These are phyloP conservation scores for Corylus avellana DNA, from an alignment of 306 rosid species.

Conservation along the genomic window DNA sequence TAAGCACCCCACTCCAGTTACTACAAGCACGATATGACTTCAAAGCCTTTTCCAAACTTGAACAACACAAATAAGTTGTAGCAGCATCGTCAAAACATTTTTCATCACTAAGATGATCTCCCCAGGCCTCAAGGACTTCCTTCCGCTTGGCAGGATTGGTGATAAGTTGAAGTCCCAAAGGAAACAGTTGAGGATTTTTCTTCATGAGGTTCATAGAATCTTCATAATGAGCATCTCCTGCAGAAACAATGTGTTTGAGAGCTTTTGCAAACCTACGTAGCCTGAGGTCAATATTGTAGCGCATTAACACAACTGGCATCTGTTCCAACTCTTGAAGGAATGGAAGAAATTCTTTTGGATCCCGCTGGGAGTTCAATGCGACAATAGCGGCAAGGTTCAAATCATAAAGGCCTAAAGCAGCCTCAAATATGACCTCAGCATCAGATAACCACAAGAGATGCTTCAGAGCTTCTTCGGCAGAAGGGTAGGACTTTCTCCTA, in stretches of 20 bases:
- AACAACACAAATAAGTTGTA: slow-evolving; percentile 73
- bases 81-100: slow-evolving; percentile 89
- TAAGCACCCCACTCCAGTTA: slow-evolving; percentile 87
- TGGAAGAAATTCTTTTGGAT: slow-evolving; percentile 96
- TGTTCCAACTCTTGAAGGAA: slow-evolving; percentile 80
- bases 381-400: slow-evolving; percentile 92
- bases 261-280: slow-evolving; percentile 86
- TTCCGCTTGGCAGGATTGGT: slow-evolving; percentile 63
- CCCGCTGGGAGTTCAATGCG: slow-evolving; percentile 93
- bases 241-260: slow-evolving; percentile 80
- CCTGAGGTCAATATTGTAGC: slow-evolving; percentile 87
- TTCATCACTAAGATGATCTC: slow-evolving; percentile 74
- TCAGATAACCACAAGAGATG: slow-evolving; percentile 96
- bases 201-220: slow-evolving; percentile 81
- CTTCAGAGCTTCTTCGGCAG: slow-evolving; percentile 94
- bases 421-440: slow-evolving; percentile 80
- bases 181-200: slow-evolving; percentile 77
- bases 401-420: slow-evolving; percentile 97
- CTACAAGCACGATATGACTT: slow-evolving; percentile 76
- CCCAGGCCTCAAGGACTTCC: slow-evolving; percentile 93
- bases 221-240: slow-evolving; percentile 79
- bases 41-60: slow-evolving; percentile 76
- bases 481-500: slow-evolving; percentile 56
- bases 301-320: slow-evolving; percentile 69
- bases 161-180: slow-evolving; percentile 82